A percentile compares a stretch with the other conserved stretches of the same genome.
Conservation (phyloP, 208 protist genomes). For the Acanthamoeba triangularis region DNA sequence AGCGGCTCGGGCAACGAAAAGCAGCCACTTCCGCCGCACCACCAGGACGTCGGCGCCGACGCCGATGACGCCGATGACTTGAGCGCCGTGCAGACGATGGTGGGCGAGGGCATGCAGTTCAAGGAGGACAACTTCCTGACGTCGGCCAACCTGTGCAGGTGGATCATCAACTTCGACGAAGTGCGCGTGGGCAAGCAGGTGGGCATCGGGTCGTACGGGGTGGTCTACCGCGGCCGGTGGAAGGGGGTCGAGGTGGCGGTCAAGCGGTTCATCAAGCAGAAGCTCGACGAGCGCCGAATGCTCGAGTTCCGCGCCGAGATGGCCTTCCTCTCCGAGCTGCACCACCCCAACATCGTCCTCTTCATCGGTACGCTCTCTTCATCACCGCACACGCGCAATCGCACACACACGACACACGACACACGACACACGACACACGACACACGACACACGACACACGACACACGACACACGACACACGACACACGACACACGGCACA, state of each 20-base stretch:
- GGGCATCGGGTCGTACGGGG: neutral
- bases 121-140: conserved; percentile 52
- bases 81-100: neutral
- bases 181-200: neutral
- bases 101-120: neutral
- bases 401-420: too few relatives aligned
- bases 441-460: too few relatives aligned
- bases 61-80: too few relatives aligned
- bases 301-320: too few relatives aligned
- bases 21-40: neutral
- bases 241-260: conserved; percentile 56
- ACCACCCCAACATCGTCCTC: too few relatives aligned
- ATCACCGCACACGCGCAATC: too few relatives aligned
- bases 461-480: too few relatives aligned
- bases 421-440: too few relatives aligned
- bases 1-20: neutral
- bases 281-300: conserved; percentile 56
- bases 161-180: conserved; percentile 28
- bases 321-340: too few relatives aligned
- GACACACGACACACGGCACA: too few relatives aligned
- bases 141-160: conserved; percentile 35
- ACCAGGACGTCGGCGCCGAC: too few relatives aligned
- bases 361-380: too few relatives aligned
- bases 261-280: conserved; percentile 55
- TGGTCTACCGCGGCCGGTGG: neutral